These are phyloP conservation scores for Alternaria arborescens DNA, from an alignment of 2,329 filamentous ascomycete genomes.

Conservation along the genomic window DNA sequence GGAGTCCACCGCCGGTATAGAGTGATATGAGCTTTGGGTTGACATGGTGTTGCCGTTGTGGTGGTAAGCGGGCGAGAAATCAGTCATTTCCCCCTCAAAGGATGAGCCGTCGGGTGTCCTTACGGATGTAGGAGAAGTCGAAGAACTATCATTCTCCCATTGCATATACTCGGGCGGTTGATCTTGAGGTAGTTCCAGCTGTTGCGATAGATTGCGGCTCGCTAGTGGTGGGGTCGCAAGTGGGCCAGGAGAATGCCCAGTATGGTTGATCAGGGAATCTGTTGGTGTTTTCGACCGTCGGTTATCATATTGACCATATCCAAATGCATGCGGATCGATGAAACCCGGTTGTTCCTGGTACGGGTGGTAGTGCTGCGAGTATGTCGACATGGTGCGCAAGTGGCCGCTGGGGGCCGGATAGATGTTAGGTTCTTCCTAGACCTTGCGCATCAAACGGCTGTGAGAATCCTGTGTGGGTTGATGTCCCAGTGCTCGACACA, in stretches of 20 bases:
- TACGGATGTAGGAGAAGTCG: constrained; percentile 48
- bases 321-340: constrained; percentile 30
- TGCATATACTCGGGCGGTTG: constrained; percentile 41
- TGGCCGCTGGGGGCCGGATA: constrained; percentile 27
- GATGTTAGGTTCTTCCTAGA: constrained; percentile 31
- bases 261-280: constrained; percentile 45
- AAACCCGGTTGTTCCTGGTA: constrained; percentile 34
- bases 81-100: constrained; percentile 45
- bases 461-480: constrained; percentile 33
- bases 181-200: constrained; percentile 38
- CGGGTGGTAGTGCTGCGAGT: constrained; percentile 30
- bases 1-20: constrained; percentile 32
- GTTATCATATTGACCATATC: constrained; percentile 34
- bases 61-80: constrained; percentile 40
- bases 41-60: constrained; percentile 35
- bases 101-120: constrained; percentile 46
- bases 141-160: constrained; percentile 45
- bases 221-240: constrained; percentile 45
- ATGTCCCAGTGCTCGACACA: constrained; percentile 35
- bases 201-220: constrained; percentile 45
- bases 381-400: constrained; percentile 44
- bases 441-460: constrained; percentile 40
- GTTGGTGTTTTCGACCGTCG: constrained; percentile 47
- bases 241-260: constrained; percentile 44
- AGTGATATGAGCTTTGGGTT: constrained; percentile 37